These are phyloP conservation scores for Platanthera guangdongensis DNA, from an alignment of 106 monocot genomes.

Conservation along the genomic window DNA sequence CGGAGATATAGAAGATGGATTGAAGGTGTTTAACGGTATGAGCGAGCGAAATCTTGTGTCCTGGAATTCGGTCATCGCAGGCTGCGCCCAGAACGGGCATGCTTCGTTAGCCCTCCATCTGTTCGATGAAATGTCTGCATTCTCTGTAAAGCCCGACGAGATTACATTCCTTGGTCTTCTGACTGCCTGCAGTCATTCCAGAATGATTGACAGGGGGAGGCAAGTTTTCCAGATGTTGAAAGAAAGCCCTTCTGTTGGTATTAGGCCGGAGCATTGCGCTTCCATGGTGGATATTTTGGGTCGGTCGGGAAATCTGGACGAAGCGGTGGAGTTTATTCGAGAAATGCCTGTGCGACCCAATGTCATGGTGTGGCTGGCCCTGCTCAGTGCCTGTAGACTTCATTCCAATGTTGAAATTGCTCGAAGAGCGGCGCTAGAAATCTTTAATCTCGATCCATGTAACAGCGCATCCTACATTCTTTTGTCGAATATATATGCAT, in stretches of 20 bases:
- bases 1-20: slow-evolving; percentile 40
- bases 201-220: slow-evolving; percentile 59
- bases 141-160: slow-evolving; percentile 46
- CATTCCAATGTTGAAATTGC: slow-evolving; percentile 42
- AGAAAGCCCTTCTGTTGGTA: slow-evolving; percentile 24
- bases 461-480: slow-evolving; percentile 52
- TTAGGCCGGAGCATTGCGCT: slow-evolving; percentile 59
- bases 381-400: slow-evolving; percentile 60
- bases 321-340: slow-evolving; percentile 53
- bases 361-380: slow-evolving; percentile 48
- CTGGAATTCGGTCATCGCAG: slow-evolving; percentile 75
- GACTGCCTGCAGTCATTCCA: slow-evolving; percentile 75
- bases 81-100: slow-evolving; percentile 73
- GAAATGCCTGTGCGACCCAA: slow-evolving; percentile 44
- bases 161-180: slow-evolving; percentile 73
- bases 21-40: slow-evolving; percentile 38
- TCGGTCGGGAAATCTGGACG: slow-evolving; percentile 53
- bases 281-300: slow-evolving; percentile 81
- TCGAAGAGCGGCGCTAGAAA: slow-evolving; percentile 28
- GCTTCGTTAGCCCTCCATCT: slow-evolving; percentile 33
- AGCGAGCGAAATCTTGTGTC: slow-evolving; percentile 50
- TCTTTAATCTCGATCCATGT: slow-evolving; percentile 45
- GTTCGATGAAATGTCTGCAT: slow-evolving; percentile 40
- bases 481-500: slow-evolving; percentile 70
- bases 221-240: slow-evolving; percentile 38